Evolutionary conservation across 164 flowering plant genomes (phyloP).

Genomic region (Nelumbo lutea): DNA sequence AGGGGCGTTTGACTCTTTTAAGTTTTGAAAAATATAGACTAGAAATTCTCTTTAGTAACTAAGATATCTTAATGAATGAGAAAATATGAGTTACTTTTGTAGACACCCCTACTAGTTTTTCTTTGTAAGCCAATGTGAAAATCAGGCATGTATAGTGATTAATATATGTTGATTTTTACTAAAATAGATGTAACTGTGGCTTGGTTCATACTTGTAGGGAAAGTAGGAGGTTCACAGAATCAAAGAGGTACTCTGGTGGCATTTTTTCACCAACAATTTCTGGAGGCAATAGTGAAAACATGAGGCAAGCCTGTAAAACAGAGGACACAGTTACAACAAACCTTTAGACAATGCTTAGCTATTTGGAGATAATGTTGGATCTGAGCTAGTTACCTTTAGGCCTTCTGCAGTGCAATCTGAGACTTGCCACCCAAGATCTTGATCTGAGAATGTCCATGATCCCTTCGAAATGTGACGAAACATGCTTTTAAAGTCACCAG

Average conservation of each 20-base stretch:
- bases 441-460: conserved; percentile 49
- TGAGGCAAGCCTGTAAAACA: conserved; percentile 32
- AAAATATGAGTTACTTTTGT: no score
- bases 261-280: conserved; percentile 42
- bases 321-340: background rate
- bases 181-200: background rate
- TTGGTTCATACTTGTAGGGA: conserved; percentile 33
- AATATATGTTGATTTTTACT: no score
- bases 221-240: conserved; percentile 42
- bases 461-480: conserved; percentile 51
- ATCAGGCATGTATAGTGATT: no score
- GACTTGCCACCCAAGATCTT: conserved; percentile 58
- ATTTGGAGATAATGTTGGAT: background rate
- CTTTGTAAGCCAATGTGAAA: no score
- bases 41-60: no score
- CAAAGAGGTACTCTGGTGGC: conserved; percentile 34
- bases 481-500: conserved; percentile 33
- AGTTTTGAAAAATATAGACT: no score
- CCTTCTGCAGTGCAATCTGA: conserved; percentile 64
- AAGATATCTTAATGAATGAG: no score
- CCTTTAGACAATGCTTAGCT: no score
- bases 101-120: no score
- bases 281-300: conserved; percentile 34
- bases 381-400: conserved; percentile 29
- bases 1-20: no score